Conservation (phyloP, 1,139 yeast genomes). For the Nakaseomyces bracarensis region DNA sequence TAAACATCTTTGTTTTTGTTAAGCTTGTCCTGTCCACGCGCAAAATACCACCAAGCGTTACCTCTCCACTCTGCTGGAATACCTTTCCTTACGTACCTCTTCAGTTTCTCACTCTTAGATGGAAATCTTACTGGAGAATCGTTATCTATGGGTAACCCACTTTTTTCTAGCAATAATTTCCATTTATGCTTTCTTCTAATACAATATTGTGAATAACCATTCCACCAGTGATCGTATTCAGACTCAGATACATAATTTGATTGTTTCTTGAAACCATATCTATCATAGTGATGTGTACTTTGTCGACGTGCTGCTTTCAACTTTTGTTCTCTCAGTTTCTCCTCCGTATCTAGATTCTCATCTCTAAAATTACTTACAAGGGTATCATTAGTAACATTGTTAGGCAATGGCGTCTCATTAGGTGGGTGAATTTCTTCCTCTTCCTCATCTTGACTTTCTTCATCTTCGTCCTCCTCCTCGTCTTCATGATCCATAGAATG, state of each 20-base stretch:
- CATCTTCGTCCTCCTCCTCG: slow-evolving; percentile 7
- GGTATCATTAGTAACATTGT: slow-evolving; percentile 1
- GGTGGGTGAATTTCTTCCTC: neutral
- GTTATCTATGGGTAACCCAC: slow-evolving; percentile 48
- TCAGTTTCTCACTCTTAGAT: slow-evolving; percentile 71
- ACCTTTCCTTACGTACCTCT: slow-evolving; percentile 79
- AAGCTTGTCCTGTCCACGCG: slow-evolving; percentile 76
- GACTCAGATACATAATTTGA: slow-evolving; percentile 43
- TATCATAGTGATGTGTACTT: slow-evolving; percentile 40
- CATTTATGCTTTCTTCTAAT: slow-evolving; percentile 65
- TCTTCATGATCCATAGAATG: slow-evolving; percentile 9
- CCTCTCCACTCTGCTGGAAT: slow-evolving; percentile 98
- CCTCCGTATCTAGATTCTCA: neutral
- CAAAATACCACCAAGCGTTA: slow-evolving; percentile 91
- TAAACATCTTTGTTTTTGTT: slow-evolving; percentile 67
- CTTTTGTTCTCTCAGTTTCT: neutral
- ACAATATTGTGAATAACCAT: slow-evolving; percentile 53
- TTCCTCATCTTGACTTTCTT: slow-evolving; percentile 7
- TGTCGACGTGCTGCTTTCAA: slow-evolving; percentile 2
- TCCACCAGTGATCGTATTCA: slow-evolving; percentile 73
- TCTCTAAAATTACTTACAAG: slow-evolving; percentile 19
- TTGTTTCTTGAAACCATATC: slow-evolving; percentile 78
- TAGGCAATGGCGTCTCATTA: neutral
- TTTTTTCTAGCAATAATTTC: slow-evolving; percentile 54
- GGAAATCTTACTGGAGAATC: slow-evolving; percentile 52